phyloP scores from a whole-genome alignment of 2,329 filamentous ascomycete genomes.

The Fusarium pseudonygamai region DNA sequence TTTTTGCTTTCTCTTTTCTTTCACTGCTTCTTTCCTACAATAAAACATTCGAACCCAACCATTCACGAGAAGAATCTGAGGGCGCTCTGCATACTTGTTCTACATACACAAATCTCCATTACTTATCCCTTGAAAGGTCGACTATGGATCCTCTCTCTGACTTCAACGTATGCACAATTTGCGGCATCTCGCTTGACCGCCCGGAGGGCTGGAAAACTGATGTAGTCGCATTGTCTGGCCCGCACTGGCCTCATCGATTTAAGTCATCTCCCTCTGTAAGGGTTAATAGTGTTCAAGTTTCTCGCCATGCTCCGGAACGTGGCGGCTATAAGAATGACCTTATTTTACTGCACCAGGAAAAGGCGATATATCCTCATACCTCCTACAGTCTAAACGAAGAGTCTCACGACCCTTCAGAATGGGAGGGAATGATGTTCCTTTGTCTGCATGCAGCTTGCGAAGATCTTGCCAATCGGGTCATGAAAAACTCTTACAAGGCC shows the following conservation, averaged over 20 bases:
- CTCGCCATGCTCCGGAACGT: background rate
- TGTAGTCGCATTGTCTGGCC: background rate
- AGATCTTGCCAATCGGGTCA: background rate
- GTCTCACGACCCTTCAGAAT: background rate
- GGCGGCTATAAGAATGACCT: background rate
- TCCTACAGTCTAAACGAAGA: background rate
- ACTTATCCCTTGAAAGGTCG: background rate
- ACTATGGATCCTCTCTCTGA: background rate
- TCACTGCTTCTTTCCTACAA: background rate
- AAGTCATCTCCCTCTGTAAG: background rate
- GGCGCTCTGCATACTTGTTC: background rate
- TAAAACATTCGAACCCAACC: background rate
- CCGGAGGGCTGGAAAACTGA: background rate
- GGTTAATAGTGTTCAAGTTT: background rate
- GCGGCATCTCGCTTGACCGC: background rate
- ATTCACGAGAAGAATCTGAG: background rate
- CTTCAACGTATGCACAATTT: background rate
- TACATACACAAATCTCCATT: background rate
- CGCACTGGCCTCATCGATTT: background rate
- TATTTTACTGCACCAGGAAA: background rate
- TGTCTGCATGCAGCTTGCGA: conserved; percentile 1
- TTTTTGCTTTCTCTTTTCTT: background rate
- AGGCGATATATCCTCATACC: background rate
- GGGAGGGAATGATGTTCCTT: background rate
- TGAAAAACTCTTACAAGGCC: background rate